Evolutionary conservation across 2,329 filamentous ascomycete genomes (phyloP), one percentile per base, ranked within the genome.

Genomic region (Onygenales sp.): DNA sequence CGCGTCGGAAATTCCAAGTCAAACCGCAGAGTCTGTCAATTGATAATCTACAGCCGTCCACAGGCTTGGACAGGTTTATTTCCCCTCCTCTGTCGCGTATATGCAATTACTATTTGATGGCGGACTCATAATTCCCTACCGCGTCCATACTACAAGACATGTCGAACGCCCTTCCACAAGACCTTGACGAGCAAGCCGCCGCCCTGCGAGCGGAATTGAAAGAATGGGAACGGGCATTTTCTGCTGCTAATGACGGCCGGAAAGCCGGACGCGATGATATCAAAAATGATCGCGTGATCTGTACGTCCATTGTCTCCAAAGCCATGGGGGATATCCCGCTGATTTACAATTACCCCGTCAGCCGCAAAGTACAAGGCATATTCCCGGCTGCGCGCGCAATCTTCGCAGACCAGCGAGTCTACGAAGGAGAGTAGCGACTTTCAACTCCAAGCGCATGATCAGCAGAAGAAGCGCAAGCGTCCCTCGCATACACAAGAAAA

Each of bases 311-410:
- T 33, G n/a, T 42, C 27, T 14, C 6, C n/a, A 42, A 42, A 27
- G 11, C 4, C 6, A 31, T 14, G 31, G 21, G 21, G 10, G 10
- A 42, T 33, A 2, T 40, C 17, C n/a, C 31, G 21, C 52, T 52
- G n/a, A 27, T 27, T 27, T 27, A 27, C 21, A 27, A 27, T 27
- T 27, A 27, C 4, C 21, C 21, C 31, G 27, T 33, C 40, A 74
- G 74, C 73, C 31, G 65, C 66, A 4, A 76, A 76, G 65, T 77
- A 77, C 63, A 76, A 76, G 53, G 63, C 70, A 45, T 77, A 77
- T 60, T 65, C 67, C 33, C 67, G 67, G 42, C 56, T 77, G 4
- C 72, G 74, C 6, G 40, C n/a, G 17, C 49, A 43, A 10, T 44
- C 42, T 9, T 52, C 49, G 13, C 17, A 42, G 11, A 4, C 49